Conservation (phyloP, 805 yeast species). For the Babjeviella inositovora region DNA sequence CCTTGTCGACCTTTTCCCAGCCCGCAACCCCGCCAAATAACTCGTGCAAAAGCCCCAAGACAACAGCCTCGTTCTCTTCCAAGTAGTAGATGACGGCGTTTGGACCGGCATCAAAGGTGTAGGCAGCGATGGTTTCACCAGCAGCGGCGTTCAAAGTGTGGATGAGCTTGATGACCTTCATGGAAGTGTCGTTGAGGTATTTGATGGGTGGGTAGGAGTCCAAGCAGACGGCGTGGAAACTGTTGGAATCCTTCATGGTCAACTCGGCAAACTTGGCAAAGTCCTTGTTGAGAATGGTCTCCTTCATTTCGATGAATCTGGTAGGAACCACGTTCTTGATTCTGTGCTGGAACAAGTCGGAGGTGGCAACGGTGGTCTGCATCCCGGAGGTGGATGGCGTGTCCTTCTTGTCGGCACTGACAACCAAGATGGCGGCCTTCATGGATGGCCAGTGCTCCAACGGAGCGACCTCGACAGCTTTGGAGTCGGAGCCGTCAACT, state of each 20-base stretch:
- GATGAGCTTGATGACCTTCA: slow-evolving; percentile 60
- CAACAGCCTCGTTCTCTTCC: slow-evolving; percentile 52
- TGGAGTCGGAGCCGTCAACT: slow-evolving; percentile 78
- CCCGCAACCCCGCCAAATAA: slow-evolving; percentile 48
- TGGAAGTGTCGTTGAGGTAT: slow-evolving; percentile 83
- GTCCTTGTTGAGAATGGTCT: slow-evolving; percentile 57
- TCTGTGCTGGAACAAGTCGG: slow-evolving; percentile 74
- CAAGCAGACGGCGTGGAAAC: slow-evolving; percentile 95
- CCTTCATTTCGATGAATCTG: slow-evolving; percentile 71
- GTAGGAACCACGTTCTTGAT: slow-evolving; percentile 71
- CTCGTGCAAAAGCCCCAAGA: slow-evolving; percentile 54
- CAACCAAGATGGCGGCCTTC: slow-evolving; percentile 86
- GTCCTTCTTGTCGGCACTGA: slow-evolving; percentile 85
- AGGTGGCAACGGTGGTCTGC: slow-evolving; percentile 88
- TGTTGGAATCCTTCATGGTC: slow-evolving; percentile 93
- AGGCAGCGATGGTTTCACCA: slow-evolving; percentile 72
- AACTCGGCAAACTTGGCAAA: slow-evolving; percentile 72
- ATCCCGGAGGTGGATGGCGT: slow-evolving; percentile 91
- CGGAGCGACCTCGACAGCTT: slow-evolving; percentile 86
- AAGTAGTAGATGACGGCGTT: slow-evolving; percentile 91
- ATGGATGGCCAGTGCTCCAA: slow-evolving; percentile 79
- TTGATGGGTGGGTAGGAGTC: slow-evolving; percentile 94
- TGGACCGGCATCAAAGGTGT: slow-evolving; percentile 98
- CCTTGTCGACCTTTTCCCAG: slow-evolving; percentile 30
- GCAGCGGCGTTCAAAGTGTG: slow-evolving; percentile 60